phyloP scores from a whole-genome alignment of 345 rosid genomes.

The Camelina laxa region DNA sequence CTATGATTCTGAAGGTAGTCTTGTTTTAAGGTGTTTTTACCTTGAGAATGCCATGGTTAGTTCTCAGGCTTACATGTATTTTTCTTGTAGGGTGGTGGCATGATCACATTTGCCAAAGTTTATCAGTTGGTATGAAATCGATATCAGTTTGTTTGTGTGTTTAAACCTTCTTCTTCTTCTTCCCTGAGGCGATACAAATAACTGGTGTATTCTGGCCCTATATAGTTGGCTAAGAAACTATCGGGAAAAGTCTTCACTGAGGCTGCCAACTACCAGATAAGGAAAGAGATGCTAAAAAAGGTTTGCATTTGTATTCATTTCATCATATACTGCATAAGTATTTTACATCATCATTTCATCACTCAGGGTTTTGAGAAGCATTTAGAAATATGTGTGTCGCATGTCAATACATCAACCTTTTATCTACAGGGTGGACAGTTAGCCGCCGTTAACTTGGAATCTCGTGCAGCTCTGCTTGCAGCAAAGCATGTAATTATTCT shows the following conservation, averaged over 20 bases:
- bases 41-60: slow-evolving; percentile 4
- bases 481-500: slow-evolving; percentile 68
- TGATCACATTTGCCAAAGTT: slow-evolving; percentile 72
- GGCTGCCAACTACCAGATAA: slow-evolving; percentile 88
- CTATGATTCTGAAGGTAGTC: slow-evolving; percentile 78
- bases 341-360: background rate
- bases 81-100: slow-evolving; percentile 68
- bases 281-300: slow-evolving; percentile 76
- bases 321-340: slow-evolving; percentile 2
- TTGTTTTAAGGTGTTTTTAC: background rate
- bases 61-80: slow-evolving; percentile 15
- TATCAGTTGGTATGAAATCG: slow-evolving; percentile 70
- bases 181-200: slow-evolving; percentile 15
- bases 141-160: slow-evolving; percentile 25
- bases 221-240: slow-evolving; percentile 67
- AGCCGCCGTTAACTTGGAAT: slow-evolving; percentile 75
- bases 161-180: slow-evolving; percentile 28
- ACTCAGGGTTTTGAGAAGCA: slow-evolving; percentile 12
- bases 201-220: slow-evolving; percentile 31
- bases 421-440: slow-evolving; percentile 72
- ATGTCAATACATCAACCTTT: background rate
- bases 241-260: slow-evolving; percentile 69
- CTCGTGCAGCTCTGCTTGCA: slow-evolving; percentile 84
- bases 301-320: slow-evolving; percentile 44
- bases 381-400: background rate